These are phyloP conservation scores for Auricularia auricula-judae DNA, from an alignment of 768 basidiomycete species.

Conservation along the genomic window DNA sequence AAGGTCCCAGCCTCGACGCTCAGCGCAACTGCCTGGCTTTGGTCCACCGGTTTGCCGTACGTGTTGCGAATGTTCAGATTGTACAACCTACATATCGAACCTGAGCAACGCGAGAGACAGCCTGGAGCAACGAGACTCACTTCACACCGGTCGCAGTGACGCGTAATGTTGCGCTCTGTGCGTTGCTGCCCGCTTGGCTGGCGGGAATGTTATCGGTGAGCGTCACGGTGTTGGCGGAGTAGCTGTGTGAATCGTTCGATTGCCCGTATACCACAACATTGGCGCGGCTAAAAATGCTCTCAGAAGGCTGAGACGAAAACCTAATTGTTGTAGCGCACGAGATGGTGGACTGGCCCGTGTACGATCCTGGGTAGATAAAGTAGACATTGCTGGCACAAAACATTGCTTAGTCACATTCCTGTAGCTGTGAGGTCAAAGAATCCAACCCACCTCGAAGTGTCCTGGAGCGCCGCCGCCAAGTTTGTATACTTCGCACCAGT, in stretches of 20 bases:
- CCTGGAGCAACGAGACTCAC: neutral
- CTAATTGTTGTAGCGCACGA: neutral
- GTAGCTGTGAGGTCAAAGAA: no score
- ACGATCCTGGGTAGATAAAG: conserved; percentile 2
- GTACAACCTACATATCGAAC: neutral
- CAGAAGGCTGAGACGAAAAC: neutral
- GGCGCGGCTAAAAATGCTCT: neutral
- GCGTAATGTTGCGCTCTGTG: neutral
- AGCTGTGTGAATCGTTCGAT: neutral
- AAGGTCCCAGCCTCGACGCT: conserved; percentile 6
- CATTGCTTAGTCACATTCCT: no score
- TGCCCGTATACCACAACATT: conserved; percentile 4
- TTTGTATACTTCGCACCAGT: conserved; percentile 1
- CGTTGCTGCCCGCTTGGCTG: conserved; percentile 4
- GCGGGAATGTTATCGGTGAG: conserved; percentile 4
- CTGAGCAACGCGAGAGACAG: no score
- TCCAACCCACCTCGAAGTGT: conserved; percentile 2
- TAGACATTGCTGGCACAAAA: neutral
- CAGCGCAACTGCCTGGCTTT: conserved; percentile 2
- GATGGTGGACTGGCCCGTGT: conserved; percentile 6
- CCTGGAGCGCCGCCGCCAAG: conserved; percentile 1
- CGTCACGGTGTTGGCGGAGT: conserved; percentile 3
- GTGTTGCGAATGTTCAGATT: conserved; percentile 6
- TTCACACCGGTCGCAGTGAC: conserved; percentile 5
- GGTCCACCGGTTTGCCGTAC: conserved; percentile 1